These are phyloP conservation scores for Elymus sibiricus DNA, from an alignment of 176 grass and related monocot genomes.

Conservation along the genomic window DNA sequence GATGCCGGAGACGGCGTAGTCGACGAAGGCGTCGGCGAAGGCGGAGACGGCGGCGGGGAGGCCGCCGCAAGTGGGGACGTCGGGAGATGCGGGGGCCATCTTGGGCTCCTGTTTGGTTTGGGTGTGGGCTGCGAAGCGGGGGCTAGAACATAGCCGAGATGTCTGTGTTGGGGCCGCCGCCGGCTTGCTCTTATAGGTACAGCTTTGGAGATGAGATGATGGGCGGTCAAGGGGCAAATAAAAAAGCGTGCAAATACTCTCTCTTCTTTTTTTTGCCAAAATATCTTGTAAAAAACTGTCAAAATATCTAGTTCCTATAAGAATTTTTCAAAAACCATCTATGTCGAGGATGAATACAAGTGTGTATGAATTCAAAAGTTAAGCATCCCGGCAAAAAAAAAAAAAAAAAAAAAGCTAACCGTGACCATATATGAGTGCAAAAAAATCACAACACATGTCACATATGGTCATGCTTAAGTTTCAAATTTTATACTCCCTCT, in stretches of 20 bases:
- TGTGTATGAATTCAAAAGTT: too few relatives aligned
- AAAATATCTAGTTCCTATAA: too few relatives aligned
- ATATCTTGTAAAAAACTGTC: too few relatives aligned
- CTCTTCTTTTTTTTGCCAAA: too few relatives aligned
- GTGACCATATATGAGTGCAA: too few relatives aligned
- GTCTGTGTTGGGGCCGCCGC: not conserved
- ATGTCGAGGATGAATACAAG: too few relatives aligned
- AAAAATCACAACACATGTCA: too few relatives aligned
- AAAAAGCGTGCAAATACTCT: not conserved
- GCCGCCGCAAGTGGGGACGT: constrained; percentile 45
- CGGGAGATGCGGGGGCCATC: constrained; percentile 21
- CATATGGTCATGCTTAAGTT: too few relatives aligned
- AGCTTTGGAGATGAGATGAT: not conserved
- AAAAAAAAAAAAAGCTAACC: too few relatives aligned
- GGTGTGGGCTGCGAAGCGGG: not conserved
- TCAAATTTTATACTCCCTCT: too few relatives aligned
- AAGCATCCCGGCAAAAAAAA: too few relatives aligned
- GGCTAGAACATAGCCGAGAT: not conserved
- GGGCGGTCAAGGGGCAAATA: not conserved
- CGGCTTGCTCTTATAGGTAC: not conserved
- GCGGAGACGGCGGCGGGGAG: constrained; percentile 65
- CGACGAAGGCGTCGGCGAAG: constrained; percentile 85
- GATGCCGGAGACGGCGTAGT: constrained; percentile 70
- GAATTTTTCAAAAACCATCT: too few relatives aligned
- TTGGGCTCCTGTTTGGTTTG: not conserved